A percentile compares a stretch with the other conserved stretches of the same genome.
Evolutionary conservation across 169 alveolate genomes (phyloP).

Genomic region (Cryptosporidium meleagridis): DNA sequence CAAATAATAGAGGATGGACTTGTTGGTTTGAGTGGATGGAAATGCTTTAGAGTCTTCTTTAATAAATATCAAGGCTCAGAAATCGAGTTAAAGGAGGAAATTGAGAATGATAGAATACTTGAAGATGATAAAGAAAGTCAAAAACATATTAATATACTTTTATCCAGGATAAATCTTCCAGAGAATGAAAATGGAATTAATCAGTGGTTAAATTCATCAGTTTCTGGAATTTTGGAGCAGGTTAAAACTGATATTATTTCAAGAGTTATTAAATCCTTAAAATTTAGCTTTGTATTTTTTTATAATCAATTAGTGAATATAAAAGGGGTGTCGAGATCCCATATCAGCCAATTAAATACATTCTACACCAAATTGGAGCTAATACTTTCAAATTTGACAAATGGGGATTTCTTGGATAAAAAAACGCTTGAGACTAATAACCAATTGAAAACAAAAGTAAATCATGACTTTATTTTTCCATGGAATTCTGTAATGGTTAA

Average conservation of each 20-base stretch:
- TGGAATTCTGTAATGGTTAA: constrained; percentile 37
- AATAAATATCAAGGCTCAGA: neutral
- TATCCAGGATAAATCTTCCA: constrained; percentile 42
- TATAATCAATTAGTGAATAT: constrained; percentile 15
- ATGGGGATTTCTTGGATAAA: neutral
- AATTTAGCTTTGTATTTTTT: constrained; percentile 50
- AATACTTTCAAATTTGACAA: constrained; percentile 35
- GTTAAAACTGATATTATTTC: constrained; percentile 38
- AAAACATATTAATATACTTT: neutral
- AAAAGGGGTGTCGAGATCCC: constrained; percentile 43
- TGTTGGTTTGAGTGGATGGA: constrained; percentile 53
- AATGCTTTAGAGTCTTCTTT: neutral
- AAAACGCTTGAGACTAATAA: neutral
- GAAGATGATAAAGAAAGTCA: neutral
- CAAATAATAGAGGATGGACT: constrained; percentile 22
- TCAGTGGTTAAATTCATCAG: constrained; percentile 1
- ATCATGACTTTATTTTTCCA: constrained; percentile 9
- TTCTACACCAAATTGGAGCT: constrained; percentile 42
- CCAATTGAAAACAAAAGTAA: neutral
- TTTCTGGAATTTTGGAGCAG: constrained; percentile 10
- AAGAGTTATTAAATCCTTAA: constrained; percentile 13
- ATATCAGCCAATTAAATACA: neutral
- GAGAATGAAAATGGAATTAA: constrained; percentile 16
- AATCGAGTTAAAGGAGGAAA: neutral
- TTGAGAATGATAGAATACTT: neutral